Base-by-base conservation (phyloP, 495 filamentous ascomycete species). In the Hypomontagnella monticulosa region DNA sequence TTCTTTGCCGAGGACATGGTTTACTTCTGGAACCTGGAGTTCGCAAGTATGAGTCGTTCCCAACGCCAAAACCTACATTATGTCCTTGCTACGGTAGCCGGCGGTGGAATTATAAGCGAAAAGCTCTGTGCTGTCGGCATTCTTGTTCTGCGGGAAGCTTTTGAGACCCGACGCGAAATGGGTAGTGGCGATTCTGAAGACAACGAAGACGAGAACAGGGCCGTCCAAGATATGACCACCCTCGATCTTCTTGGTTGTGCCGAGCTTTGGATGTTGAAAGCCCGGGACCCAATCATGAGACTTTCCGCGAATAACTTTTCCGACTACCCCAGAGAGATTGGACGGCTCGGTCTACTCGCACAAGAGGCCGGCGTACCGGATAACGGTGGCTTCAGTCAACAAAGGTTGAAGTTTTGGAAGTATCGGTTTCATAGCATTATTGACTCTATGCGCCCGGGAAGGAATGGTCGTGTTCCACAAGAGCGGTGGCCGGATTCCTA, bases 1-100 rank as follows among this genome's bases (percentile, higher is more conserved):
- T 51, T 51, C 48, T 51, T 51, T 51, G 48, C 48, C n/a, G 47
- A 50, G 30, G 47, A 50, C 30, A 50, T 50, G 47, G 34, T 50
- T 37, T 50, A 50, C 47, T 50, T 50, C 47, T 50, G 47, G 47
- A 36, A 36, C 1, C 47, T 36, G 10, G 47, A 50, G 36, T 50
- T 50, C 18, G 47, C 47, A 51, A 19, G 32, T 32, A 51, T 51
- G 32, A 51, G 48, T 12, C 32, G 48, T 20, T 51, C 32, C 38
- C 48, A 51, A 20, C 48, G 48, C 20, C 48, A 32, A 37, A 51
- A 38, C 20, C 32, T 51, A 51, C 32, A 51, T 51, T 51, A 51
- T 32, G 11, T 51, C 48, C 48, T 51, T 32, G 48, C 32, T 8
- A 51, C 48, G 48, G 32, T 38, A 38, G 48, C 48, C 19, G 48